These are phyloP conservation scores for Trichoderma virens DNA, from an alignment of 495 filamentous ascomycete species.

Conservation along the genomic window DNA sequence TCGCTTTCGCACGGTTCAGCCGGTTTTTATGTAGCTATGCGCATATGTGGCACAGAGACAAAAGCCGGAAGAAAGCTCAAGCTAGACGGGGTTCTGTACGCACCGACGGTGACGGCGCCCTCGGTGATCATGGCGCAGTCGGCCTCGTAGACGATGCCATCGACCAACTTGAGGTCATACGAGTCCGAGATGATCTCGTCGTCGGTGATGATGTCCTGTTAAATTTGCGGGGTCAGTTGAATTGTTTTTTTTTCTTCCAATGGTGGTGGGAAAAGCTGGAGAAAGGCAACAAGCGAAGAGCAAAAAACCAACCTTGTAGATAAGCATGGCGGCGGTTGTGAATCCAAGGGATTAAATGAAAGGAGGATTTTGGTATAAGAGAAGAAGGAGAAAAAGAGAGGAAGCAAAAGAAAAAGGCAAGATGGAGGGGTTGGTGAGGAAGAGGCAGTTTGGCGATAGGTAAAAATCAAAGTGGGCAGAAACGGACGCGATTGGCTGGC, in stretches of 20 bases:
- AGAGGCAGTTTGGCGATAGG: conserved; percentile 4
- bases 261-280: conserved; percentile 8
- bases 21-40: not conserved
- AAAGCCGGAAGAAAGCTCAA: not conserved
- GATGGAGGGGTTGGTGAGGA: not conserved
- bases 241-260: not conserved
- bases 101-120: conserved; percentile 66
- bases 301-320: conserved; percentile 1
- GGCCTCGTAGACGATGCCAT: conserved; percentile 72
- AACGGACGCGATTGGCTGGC: not conserved
- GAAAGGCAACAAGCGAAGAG: not conserved
- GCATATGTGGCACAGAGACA: not conserved
- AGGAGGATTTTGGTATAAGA: not conserved
- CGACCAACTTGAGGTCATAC: conserved; percentile 68
- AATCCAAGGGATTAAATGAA: not conserved
- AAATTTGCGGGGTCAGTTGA: conserved; percentile 16
- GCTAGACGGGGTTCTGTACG: conserved; percentile 22
- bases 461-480: not conserved
- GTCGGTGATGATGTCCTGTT: conserved; percentile 76
- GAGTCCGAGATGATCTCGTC: conserved; percentile 97
- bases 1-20: not conserved
- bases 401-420: not conserved
- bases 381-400: not conserved
- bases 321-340: conserved; percentile 4
- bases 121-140: conserved; percentile 81